These are phyloP conservation scores for Coemansia reversa DNA, from an alignment of 192 early-diverging fungal genomes.

Conservation along the genomic window DNA sequence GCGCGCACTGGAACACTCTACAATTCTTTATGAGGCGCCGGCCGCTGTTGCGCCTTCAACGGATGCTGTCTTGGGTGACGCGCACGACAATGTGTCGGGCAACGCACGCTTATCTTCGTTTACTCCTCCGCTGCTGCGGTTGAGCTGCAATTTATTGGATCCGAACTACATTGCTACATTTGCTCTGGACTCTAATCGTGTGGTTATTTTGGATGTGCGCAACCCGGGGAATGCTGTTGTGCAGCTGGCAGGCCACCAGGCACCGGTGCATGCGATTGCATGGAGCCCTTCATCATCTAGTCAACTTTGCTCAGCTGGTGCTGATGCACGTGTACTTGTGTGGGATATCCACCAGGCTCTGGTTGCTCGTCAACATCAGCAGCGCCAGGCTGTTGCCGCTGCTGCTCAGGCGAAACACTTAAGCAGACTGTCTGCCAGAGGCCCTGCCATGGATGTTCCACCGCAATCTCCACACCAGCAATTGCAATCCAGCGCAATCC, in stretches of 20 bases:
- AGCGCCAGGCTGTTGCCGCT: conserved; percentile 42
- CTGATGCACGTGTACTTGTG: conserved; percentile 86
- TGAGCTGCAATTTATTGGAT: conserved; percentile 89
- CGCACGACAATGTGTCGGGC: conserved; percentile 14
- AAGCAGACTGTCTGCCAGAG: conserved; percentile 28
- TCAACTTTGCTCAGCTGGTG: conserved; percentile 85
- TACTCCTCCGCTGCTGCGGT: conserved; percentile 69
- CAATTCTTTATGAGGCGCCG: conserved; percentile 93
- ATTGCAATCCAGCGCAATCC: conserved; percentile 38
- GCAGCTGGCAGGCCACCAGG: conserved; percentile 78
- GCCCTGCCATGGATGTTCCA: conserved; percentile 20
- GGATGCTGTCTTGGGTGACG: conserved; percentile 11
- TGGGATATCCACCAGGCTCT: conserved; percentile 77
- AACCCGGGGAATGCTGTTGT: conserved; percentile 82
- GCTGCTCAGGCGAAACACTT: conserved; percentile 50
- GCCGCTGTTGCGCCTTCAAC: conserved; percentile 42
- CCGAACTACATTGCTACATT: conserved; percentile 92
- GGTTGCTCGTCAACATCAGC: conserved; percentile 48
- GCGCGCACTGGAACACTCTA: conserved; percentile 93
- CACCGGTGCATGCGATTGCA: conserved; percentile 74
- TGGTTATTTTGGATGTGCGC: conserved; percentile 89
- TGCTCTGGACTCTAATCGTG: conserved; percentile 75
- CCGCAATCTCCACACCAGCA: conserved; percentile 33
- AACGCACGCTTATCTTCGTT: conserved; percentile 29
- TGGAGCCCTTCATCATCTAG: conserved; percentile 84